These are phyloP conservation scores for Leccinum subgranulosum DNA, from an alignment of 768 basidiomycete genomes.

Conservation along the genomic window DNA sequence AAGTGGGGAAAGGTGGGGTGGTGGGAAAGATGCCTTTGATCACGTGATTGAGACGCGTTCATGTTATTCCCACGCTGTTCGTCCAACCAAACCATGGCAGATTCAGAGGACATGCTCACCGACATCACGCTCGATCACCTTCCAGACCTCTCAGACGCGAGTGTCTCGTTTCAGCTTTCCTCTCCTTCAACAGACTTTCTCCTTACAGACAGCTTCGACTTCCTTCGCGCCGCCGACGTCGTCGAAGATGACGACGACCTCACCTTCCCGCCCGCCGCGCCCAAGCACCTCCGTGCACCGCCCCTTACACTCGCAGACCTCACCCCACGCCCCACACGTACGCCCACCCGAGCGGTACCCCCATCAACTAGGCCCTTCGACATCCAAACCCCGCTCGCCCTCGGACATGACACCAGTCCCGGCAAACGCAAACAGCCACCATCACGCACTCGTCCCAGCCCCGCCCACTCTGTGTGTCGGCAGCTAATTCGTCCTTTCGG, in stretches of 20 bases:
- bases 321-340: slow-evolving; percentile 35
- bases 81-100: not conserved
- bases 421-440: slow-evolving; percentile 13
- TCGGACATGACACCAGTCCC: slow-evolving; percentile 11
- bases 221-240: slow-evolving; percentile 29
- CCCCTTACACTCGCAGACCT: slow-evolving; percentile 39
- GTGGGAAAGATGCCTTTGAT: not conserved
- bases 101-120: slow-evolving; percentile 22
- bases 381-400: slow-evolving; percentile 7
- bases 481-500: slow-evolving; percentile 10
- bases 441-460: not conserved
- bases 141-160: slow-evolving; percentile 48
- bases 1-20: slow-evolving; percentile 27
- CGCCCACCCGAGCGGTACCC: not conserved
- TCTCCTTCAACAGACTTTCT: slow-evolving; percentile 31
- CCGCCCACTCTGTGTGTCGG: not conserved
- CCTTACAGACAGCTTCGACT: slow-evolving; percentile 37
- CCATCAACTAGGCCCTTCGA: slow-evolving; percentile 17
- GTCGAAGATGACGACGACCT: slow-evolving; percentile 34
- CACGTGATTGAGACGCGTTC: slow-evolving; percentile 32
- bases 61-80: slow-evolving; percentile 20
- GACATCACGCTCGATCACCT: slow-evolving; percentile 52
- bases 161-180: slow-evolving; percentile 50
- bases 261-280: slow-evolving; percentile 35
- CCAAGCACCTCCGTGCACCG: slow-evolving; percentile 26